Evolutionary conservation across 352 stramenopile genomes (phyloP).

Genomic region (Peronosclerospora sorghi): DNA sequence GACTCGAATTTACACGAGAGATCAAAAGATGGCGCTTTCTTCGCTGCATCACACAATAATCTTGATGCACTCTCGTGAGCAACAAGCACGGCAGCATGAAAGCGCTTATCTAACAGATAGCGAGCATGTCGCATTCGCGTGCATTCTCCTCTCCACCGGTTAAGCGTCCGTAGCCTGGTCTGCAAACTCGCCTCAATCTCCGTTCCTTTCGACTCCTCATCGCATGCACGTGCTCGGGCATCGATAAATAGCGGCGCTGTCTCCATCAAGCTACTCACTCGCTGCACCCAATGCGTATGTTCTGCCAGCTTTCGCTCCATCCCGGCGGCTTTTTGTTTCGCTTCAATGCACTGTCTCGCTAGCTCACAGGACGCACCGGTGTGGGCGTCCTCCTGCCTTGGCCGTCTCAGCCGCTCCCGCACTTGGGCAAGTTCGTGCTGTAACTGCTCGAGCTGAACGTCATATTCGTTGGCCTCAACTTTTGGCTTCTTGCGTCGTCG

Average conservation of each 20-base stretch:
- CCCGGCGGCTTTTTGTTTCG: slow-evolving; percentile 23
- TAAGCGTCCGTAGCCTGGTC: too few species aligned
- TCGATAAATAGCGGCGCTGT: slow-evolving; percentile 37
- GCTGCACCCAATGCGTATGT: slow-evolving; percentile 37
- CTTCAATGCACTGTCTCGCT: slow-evolving; percentile 21
- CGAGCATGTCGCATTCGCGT: too few species aligned
- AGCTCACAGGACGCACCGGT: slow-evolving; percentile 3
- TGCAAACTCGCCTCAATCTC: not conserved
- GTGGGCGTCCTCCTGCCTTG: not conserved
- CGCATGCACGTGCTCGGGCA: not conserved
- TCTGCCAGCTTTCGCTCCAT: slow-evolving; percentile 38
- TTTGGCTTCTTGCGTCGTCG: slow-evolving; percentile 41
- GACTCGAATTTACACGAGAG: slow-evolving; percentile 31
- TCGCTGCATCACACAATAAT: slow-evolving; percentile 21
- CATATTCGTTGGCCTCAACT: slow-evolving; percentile 24
- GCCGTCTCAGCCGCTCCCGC: slow-evolving; percentile 11
- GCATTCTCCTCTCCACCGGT: too few species aligned
- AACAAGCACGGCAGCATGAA: slow-evolving; percentile 7
- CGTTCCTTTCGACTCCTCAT: not conserved
- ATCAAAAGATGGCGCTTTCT: slow-evolving; percentile 5
- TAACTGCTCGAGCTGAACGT: slow-evolving; percentile 21
- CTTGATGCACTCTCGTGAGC: slow-evolving; percentile 24
- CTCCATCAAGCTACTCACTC: slow-evolving; percentile 36
- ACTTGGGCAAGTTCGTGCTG: slow-evolving; percentile 26
- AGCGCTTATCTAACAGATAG: too few species aligned